Conservation (phyloP, 225 moss, liverwort and hornwort species). For the Climacium dendroides region DNA sequence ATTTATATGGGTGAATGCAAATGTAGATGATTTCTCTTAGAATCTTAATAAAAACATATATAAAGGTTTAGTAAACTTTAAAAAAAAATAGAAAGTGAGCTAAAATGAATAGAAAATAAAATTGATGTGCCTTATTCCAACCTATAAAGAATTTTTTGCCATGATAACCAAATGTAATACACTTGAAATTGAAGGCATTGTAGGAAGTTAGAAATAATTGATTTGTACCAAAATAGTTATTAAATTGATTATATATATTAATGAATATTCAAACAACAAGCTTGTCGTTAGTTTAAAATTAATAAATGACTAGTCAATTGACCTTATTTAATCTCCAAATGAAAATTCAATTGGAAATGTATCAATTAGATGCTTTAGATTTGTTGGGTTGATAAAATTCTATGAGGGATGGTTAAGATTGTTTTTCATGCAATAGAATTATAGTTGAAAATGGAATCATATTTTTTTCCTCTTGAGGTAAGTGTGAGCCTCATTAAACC, state of each 20-base stretch:
- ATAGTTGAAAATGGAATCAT: background rate
- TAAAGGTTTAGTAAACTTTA: background rate
- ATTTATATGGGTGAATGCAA: background rate
- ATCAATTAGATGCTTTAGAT: background rate
- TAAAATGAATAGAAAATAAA: background rate
- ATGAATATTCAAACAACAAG: too few species aligned
- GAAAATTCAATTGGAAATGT: background rate
- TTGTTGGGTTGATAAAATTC: background rate
- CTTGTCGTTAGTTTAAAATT: too few species aligned
- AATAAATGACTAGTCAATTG: background rate
- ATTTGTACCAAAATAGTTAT: background rate
- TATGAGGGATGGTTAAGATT: fast-evolving
- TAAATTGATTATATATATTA: background rate
- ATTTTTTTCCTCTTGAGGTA: fast-evolving
- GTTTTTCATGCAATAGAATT: background rate
- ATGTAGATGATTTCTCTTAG: background rate
- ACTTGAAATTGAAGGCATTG: background rate
- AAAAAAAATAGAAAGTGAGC: background rate
- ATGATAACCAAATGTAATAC: background rate
- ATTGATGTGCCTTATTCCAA: background rate
- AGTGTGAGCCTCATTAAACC: background rate
- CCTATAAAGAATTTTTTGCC: background rate
- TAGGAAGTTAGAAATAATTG: background rate
- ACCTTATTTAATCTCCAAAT: background rate
- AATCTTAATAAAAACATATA: too few species aligned